A percentile compares a stretch with the other conserved stretches of the same genome.
Conservation (phyloP, 2,329 filamentous ascomycete species). For the Fusarium stilboides region DNA sequence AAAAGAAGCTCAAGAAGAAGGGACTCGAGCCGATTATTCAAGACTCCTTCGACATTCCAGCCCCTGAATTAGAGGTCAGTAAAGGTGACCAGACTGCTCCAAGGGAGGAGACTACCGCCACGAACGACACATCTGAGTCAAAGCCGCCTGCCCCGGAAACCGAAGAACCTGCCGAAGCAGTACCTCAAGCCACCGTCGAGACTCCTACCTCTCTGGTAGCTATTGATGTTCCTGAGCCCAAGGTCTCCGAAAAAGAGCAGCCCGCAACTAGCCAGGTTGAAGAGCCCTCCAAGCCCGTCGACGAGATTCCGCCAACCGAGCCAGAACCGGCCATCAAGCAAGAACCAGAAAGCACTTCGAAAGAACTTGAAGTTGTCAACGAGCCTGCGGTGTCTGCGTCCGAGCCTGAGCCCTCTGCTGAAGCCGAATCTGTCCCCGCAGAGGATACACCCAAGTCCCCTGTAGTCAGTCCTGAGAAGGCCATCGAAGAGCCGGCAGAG, state of each 20-base stretch:
- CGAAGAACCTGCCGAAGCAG: constrained; percentile 4
- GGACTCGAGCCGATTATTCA: constrained; percentile 40
- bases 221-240: constrained; percentile 8
- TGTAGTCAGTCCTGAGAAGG: constrained; percentile 6
- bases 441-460: constrained; percentile 35
- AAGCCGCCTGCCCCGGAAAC: background rate
- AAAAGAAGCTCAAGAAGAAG: constrained; percentile 45
- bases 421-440: background rate
- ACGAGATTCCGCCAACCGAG: background rate
- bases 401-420: constrained; percentile 7
- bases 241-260: constrained; percentile 1
- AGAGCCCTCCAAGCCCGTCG: constrained; percentile 5
- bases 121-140: constrained; percentile 9
- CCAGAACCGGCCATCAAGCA: constrained; percentile 2
- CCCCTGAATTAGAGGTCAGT: background rate
- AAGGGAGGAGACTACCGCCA: constrained; percentile 8
- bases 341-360: constrained; percentile 1
- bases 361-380: background rate
- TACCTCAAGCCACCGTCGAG: background rate
- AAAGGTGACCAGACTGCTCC: constrained; percentile 1
- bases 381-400: constrained; percentile 20
- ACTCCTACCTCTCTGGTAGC: background rate
- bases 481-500: constrained; percentile 8
- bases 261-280: constrained; percentile 1
- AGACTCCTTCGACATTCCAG: constrained; percentile 17